Evolutionary conservation across 1,284 basidiomycete species (phyloP), one percentile per base, ranked within the genome.

Genomic region (Trichosporon asahii): DNA sequence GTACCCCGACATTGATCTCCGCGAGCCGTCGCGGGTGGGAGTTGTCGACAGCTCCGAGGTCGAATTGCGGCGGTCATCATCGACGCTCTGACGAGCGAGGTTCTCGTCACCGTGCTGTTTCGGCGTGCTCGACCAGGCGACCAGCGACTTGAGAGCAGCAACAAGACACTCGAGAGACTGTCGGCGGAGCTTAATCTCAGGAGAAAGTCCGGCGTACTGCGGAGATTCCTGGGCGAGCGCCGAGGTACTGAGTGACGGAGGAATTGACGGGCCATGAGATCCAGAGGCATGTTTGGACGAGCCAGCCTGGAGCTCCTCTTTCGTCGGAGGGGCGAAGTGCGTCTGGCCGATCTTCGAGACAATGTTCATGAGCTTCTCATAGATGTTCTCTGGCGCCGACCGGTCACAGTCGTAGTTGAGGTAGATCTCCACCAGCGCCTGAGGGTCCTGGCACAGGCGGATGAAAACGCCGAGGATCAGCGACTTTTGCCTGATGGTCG

Each of bases 381-480:
- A 98, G 70, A 98, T 95, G 83, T 98, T 98, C 79, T 96, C 95
- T 7, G 88, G 88, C 4, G 94, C 93, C 68, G 93, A 90, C 73
- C 93, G 89, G 79, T 98, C 95, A 80, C 95, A 98, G 78, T 98
- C 95, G 79, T 98, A 98, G 83, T 98, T 98, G 82, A 98, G 89
- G 84, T 98, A 98, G 69, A 98, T 90, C 81, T 98, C 95, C 27
- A 98, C 95, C 18, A 98, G 86, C 7, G 95, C 94, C 81, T 98
- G 95, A 0, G 95, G 94, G 78, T 98, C 95, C 81, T 95, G 91
- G 78, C 92, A 95, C 15, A 98, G 85, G 64, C 92, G 89, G 31
- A 91, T 90, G 67, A 95, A 84, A 88, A 95, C 93, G 55, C 89
- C 90, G 65, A 98, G 87, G 68, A 98, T 91, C 65, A 94, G 89